Conservation (phyloP, 768 basidiomycete genomes). For the Wakefieldia striispora region DNA sequence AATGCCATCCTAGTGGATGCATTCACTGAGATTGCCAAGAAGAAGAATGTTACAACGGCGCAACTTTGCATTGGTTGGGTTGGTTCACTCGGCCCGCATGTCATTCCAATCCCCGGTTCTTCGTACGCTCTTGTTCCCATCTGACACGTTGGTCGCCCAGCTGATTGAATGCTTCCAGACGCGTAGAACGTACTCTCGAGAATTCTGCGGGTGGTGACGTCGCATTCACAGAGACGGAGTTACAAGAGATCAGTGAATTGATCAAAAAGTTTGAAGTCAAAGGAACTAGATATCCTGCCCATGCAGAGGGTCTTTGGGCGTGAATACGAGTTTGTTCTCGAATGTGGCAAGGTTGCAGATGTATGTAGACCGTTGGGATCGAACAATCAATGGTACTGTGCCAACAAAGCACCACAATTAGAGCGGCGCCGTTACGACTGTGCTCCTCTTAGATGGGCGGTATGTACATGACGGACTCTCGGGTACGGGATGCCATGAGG, state of each 20-base stretch:
- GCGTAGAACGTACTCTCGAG: slow-evolving; percentile 41
- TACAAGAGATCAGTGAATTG: slow-evolving; percentile 38
- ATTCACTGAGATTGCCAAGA: slow-evolving; percentile 39
- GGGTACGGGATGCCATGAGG: neutral
- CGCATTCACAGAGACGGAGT: slow-evolving; percentile 39
- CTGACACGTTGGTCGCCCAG: neutral
- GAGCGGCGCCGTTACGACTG: neutral
- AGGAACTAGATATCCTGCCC: slow-evolving; percentile 39
- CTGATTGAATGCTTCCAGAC: slow-evolving; percentile 17
- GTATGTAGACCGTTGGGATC: neutral
- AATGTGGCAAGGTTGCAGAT: neutral
- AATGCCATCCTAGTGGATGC: slow-evolving; percentile 44
- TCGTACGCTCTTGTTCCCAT: slow-evolving; percentile 29
- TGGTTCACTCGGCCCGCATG: slow-evolving; percentile 35
- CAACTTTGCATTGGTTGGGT: slow-evolving; percentile 48
- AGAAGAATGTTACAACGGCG: slow-evolving; percentile 40
- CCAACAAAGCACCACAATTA: neutral
- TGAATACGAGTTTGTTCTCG: slow-evolving; percentile 13
- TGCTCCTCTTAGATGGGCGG: neutral
- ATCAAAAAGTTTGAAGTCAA: slow-evolving; percentile 36
- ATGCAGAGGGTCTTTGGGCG: slow-evolving; percentile 31
- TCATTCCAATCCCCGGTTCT: slow-evolving; percentile 52
- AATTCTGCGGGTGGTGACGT: slow-evolving; percentile 45
- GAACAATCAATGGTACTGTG: neutral
- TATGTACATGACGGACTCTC: slow-evolving; percentile 14